These are phyloP conservation scores for Brassica cretica DNA, from an alignment of 345 rosid genomes.

Conservation along the genomic window DNA sequence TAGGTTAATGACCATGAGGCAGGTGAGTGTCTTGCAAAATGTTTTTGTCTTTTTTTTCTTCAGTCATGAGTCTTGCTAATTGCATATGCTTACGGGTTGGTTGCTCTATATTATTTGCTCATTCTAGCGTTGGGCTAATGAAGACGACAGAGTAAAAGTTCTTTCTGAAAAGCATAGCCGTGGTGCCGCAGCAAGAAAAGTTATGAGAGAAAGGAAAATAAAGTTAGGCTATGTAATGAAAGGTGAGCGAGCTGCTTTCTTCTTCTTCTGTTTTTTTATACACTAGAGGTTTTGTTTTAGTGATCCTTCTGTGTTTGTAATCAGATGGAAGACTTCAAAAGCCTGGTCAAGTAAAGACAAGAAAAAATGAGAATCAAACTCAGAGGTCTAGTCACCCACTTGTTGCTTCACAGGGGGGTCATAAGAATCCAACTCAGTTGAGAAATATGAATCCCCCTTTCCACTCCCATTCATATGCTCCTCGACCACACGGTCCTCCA, in stretches of 20 bases:
- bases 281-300: not conserved
- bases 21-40: slow-evolving; percentile 38
- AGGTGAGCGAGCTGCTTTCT: slow-evolving; percentile 29
- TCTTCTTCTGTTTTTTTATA: not conserved
- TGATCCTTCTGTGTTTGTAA: slow-evolving; percentile 16
- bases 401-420: slow-evolving; percentile 28
- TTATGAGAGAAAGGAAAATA: slow-evolving; percentile 41
- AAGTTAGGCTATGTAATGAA: slow-evolving; percentile 36
- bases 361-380: slow-evolving; percentile 29
- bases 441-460: slow-evolving; percentile 25
- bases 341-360: slow-evolving; percentile 40
- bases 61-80: slow-evolving; percentile 4
- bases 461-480: slow-evolving; percentile 30
- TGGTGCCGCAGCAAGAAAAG: slow-evolving; percentile 60
- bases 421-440: slow-evolving; percentile 27
- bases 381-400: slow-evolving; percentile 18
- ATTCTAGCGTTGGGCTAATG: slow-evolving; percentile 53
- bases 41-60: not conserved
- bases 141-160: slow-evolving; percentile 50
- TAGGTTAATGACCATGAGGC: slow-evolving; percentile 55
- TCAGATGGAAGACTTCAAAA: slow-evolving; percentile 46
- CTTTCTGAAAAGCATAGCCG: slow-evolving; percentile 66
- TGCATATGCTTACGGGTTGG: slow-evolving; percentile 10
- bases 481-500: not conserved
- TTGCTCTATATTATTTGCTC: slow-evolving; percentile 1